Conservation (phyloP, 1,139 yeast species). For the Pichiaceae sp. region DNA sequence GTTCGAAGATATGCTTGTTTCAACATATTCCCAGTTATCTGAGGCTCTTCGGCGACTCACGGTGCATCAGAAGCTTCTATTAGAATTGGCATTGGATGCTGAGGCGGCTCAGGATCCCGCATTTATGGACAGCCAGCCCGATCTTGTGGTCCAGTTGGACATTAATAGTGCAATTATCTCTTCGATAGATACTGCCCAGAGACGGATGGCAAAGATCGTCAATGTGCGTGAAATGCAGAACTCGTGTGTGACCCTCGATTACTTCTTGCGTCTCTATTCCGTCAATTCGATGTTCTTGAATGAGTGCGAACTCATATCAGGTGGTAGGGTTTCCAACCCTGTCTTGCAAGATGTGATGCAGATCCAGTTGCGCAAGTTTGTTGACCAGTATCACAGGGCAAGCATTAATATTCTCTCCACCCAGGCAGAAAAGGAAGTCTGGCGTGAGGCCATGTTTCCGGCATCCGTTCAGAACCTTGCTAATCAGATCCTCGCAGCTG, state of each 20-base stretch:
- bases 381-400: slow-evolving; percentile 48
- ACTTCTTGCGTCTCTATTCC: slow-evolving; percentile 59
- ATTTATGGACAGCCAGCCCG: slow-evolving; percentile 26
- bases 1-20: slow-evolving; percentile 61
- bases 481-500: slow-evolving; percentile 47
- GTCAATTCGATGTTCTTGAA: slow-evolving; percentile 62
- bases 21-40: slow-evolving; percentile 55
- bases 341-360: slow-evolving; percentile 59
- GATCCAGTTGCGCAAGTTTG: slow-evolving; percentile 57
- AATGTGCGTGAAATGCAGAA: slow-evolving; percentile 71
- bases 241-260: slow-evolving; percentile 43
- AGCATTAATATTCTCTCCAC: slow-evolving; percentile 36
- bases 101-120: slow-evolving; percentile 25
- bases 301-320: slow-evolving; percentile 75
- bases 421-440: slow-evolving; percentile 58
- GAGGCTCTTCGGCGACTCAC: slow-evolving; percentile 69
- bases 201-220: slow-evolving; percentile 69
- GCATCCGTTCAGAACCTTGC: slow-evolving; percentile 40
- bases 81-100: slow-evolving; percentile 63
- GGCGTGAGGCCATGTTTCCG: slow-evolving; percentile 65
- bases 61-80: slow-evolving; percentile 67
- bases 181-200: slow-evolving; percentile 67
- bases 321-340: slow-evolving; percentile 56
- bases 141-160: slow-evolving; percentile 52
- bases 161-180: slow-evolving; percentile 52